phyloP scores from a whole-genome alignment of 352 stramenopile species.

The Phytophthora hybrid region DNA sequence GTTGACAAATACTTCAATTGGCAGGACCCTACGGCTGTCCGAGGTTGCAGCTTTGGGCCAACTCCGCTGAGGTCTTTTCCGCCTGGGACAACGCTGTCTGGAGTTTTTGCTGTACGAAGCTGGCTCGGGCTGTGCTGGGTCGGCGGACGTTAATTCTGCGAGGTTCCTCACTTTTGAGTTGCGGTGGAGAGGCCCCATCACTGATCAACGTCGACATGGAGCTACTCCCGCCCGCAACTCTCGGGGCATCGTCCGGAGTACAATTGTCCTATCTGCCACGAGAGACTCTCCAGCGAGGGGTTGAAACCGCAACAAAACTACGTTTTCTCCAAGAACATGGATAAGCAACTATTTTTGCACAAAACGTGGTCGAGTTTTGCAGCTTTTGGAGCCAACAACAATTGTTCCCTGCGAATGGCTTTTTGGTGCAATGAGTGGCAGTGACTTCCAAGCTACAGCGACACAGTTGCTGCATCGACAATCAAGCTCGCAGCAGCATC shows the following conservation, averaged over 20 bases:
- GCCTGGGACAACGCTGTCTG: slow-evolving; percentile 64
- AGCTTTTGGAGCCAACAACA: slow-evolving; percentile 1
- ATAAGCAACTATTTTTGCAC: slow-evolving; percentile 34
- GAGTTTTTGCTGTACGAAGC: slow-evolving; percentile 73
- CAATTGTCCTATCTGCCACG: slow-evolving; percentile 11
- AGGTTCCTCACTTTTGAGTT: slow-evolving; percentile 21
- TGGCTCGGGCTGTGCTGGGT: slow-evolving; percentile 36
- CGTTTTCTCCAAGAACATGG: neutral
- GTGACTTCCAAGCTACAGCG: slow-evolving; percentile 35
- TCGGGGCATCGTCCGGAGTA: slow-evolving; percentile 32
- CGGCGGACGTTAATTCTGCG: slow-evolving; percentile 5
- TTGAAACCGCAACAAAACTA: slow-evolving; percentile 37
- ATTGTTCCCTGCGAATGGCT: neutral
- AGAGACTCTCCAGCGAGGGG: slow-evolving; percentile 12
- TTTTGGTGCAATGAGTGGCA: slow-evolving; percentile 33
- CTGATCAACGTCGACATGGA: slow-evolving; percentile 41
- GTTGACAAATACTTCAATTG: neutral
- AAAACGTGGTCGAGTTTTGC: neutral
- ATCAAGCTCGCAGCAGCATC: slow-evolving; percentile 45
- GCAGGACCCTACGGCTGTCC: slow-evolving; percentile 26
- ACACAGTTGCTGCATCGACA: slow-evolving; percentile 51
- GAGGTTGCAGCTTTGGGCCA: slow-evolving; percentile 35
- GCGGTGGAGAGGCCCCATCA: slow-evolving; percentile 28
- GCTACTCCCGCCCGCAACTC: slow-evolving; percentile 26
- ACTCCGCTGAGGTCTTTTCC: slow-evolving; percentile 47